phyloP scores from a whole-genome alignment of 495 filamentous ascomycete species.

The Jackrogersella minutella region DNA sequence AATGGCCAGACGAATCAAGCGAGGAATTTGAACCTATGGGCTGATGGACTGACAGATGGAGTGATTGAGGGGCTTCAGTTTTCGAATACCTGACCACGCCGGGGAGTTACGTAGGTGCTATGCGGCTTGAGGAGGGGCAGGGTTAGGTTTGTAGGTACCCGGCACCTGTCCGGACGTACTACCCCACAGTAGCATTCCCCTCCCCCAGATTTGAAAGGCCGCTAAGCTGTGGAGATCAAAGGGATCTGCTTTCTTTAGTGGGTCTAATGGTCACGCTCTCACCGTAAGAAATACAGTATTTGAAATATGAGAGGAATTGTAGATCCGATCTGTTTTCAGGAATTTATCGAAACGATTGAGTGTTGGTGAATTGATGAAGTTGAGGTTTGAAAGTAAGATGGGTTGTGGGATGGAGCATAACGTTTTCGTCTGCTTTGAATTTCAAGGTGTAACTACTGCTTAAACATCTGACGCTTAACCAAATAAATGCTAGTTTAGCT shows the following conservation, averaged over 20 bases:
- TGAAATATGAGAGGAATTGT: constrained; percentile 2
- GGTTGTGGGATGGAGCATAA: background rate
- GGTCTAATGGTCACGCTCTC: constrained; percentile 32
- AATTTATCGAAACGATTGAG: background rate
- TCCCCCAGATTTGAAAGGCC: constrained; percentile 39
- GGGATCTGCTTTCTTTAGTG: constrained; percentile 34
- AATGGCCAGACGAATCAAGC: constrained; percentile 38
- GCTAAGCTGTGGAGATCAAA: constrained; percentile 18
- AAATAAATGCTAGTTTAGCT: background rate
- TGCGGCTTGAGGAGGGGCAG: constrained; percentile 30
- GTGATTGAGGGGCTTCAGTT: constrained; percentile 41
- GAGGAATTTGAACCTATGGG: constrained; percentile 33
- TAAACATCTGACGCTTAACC: constrained; percentile 2
- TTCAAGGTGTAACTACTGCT: background rate
- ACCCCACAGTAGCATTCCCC: constrained; percentile 37
- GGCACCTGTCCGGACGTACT: constrained; percentile 29
- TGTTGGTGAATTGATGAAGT: background rate
- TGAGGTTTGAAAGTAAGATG: background rate
- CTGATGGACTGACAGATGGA: constrained; percentile 41
- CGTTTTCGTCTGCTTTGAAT: background rate
- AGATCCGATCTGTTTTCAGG: background rate
- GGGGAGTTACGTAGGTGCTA: constrained; percentile 36
- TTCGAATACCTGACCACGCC: constrained; percentile 37
- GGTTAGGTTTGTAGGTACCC: constrained; percentile 21
- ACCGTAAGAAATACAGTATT: constrained; percentile 32